Conservation (phyloP, 2,329 filamentous ascomycete genomes). For the Zymoseptoria crescenta region DNA sequence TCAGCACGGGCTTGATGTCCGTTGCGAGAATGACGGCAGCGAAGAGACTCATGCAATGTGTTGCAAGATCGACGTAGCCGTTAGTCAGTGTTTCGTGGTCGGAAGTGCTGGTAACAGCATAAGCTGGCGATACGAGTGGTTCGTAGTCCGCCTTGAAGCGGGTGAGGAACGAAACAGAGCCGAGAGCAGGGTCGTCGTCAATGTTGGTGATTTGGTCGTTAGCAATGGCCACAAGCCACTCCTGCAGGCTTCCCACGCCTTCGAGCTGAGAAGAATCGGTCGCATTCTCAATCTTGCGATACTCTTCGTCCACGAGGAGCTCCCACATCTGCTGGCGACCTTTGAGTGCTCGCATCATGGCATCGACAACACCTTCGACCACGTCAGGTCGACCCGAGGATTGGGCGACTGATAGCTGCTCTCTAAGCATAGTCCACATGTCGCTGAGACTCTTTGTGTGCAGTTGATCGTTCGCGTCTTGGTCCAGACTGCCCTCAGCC, state of each 20-base stretch:
- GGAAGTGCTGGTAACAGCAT: conserved; percentile 61
- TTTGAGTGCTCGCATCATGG: conserved; percentile 85
- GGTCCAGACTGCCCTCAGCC: conserved; percentile 71
- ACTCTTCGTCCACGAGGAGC: conserved; percentile 79
- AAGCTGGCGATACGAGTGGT: conserved; percentile 69
- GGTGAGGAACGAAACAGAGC: conserved; percentile 71
- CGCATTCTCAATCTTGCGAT: conserved; percentile 58
- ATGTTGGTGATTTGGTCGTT: conserved; percentile 99
- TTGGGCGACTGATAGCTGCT: conserved; percentile 79
- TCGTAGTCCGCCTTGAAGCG: conserved; percentile 80
- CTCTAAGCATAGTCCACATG: conserved; percentile 94
- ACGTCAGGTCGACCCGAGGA: conserved; percentile 83
- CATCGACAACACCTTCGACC: conserved; percentile 87
- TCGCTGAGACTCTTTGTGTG: conserved; percentile 86
- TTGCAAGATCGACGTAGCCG: conserved; percentile 90
- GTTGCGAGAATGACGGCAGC: conserved; percentile 79
- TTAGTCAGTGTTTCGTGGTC: conserved; percentile 73
- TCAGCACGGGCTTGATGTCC: conserved; percentile 69
- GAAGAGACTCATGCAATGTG: conserved; percentile 84
- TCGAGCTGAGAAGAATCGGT: conserved; percentile 56
- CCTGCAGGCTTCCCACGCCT: conserved; percentile 63
- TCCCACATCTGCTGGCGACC: conserved; percentile 80
- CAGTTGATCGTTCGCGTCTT: conserved; percentile 82
- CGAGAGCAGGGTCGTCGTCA: conserved; percentile 68
- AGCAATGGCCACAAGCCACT: conserved; percentile 93